Evolutionary conservation across 306 rosid genomes (phyloP).

Genomic region (Sphenostylis stenocarpa): DNA sequence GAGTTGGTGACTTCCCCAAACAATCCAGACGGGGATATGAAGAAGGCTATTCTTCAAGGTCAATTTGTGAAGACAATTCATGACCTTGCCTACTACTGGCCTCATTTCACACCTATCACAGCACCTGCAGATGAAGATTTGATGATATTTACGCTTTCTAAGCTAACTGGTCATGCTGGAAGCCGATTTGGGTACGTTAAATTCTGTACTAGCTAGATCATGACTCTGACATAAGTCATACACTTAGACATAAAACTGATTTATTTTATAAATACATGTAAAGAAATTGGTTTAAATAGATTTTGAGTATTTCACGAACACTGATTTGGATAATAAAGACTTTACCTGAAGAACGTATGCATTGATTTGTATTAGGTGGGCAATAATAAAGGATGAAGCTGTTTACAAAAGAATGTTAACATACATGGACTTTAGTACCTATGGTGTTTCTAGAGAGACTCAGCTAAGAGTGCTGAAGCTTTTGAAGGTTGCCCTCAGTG

Average conservation of each 20-base stretch:
- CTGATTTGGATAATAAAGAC: background rate
- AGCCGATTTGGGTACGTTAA: conserved; percentile 46
- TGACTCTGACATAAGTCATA: background rate
- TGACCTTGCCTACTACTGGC: conserved; percentile 60
- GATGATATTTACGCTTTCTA: conserved; percentile 54
- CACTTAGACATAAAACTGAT: background rate
- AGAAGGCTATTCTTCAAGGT: conserved; percentile 34
- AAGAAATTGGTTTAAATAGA: background rate
- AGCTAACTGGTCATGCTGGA: conserved; percentile 62
- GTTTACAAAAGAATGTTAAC: conserved; percentile 42
- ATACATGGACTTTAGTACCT: conserved; percentile 15
- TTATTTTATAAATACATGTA: no score
- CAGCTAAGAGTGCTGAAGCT: conserved; percentile 53
- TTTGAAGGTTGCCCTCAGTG: conserved; percentile 31
- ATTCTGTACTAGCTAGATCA: background rate
- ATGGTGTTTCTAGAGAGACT: conserved; percentile 47
- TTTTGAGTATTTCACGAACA: background rate
- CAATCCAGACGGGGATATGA: conserved; percentile 59
- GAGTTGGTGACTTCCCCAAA: conserved; percentile 66
- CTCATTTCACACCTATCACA: conserved; percentile 53
- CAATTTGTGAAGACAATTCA: conserved; percentile 39
- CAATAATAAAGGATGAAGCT: conserved; percentile 49
- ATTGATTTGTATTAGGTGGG: conserved; percentile 45
- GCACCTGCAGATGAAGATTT: conserved; percentile 47
- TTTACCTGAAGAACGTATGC: no score